Evolutionary conservation across 106 monocot genomes (phyloP).

Genomic region (Hemerocallis citrina): DNA sequence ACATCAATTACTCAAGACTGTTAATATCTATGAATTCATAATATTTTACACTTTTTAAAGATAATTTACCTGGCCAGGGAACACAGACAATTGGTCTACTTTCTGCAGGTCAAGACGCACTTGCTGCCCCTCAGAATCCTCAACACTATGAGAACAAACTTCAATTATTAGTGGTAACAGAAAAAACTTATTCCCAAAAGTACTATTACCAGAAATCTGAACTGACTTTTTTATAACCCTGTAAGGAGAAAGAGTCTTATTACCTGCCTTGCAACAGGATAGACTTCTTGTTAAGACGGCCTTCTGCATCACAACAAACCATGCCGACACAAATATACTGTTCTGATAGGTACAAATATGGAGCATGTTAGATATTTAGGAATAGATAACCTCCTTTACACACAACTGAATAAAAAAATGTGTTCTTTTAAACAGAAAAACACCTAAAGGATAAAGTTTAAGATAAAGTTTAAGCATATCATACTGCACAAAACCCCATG

Average conservation of each 20-base stretch:
- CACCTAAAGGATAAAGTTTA: too few species aligned
- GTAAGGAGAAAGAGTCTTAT: not conserved
- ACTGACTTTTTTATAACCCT: not conserved
- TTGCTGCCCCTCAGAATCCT: slow-evolving; percentile 71
- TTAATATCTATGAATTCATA: not conserved
- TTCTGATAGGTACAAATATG: slow-evolving; percentile 34
- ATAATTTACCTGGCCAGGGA: slow-evolving; percentile 77
- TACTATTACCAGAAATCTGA: too few species aligned
- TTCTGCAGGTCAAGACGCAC: slow-evolving; percentile 79
- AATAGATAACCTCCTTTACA: not conserved
- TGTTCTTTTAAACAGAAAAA: too few species aligned
- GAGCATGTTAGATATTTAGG: not conserved
- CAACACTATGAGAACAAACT: slow-evolving; percentile 35
- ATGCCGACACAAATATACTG: slow-evolving; percentile 81
- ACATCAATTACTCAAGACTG: not conserved
- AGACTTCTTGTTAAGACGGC: slow-evolving; percentile 85
- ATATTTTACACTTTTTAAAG: not conserved
- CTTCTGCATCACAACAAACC: slow-evolving; percentile 85
- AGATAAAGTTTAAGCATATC: too few species aligned
- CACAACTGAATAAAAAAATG: too few species aligned
- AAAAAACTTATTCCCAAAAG: not conserved
- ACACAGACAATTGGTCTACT: slow-evolving; percentile 67
- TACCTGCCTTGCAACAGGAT: slow-evolving; percentile 82
- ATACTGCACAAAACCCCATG: not conserved
- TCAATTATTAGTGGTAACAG: not conserved